A percentile compares a stretch with the other conserved stretches of the same genome.
phyloP scores from a whole-genome alignment of 192 early-diverging fungal genomes.

The Coemansia sp. region DNA sequence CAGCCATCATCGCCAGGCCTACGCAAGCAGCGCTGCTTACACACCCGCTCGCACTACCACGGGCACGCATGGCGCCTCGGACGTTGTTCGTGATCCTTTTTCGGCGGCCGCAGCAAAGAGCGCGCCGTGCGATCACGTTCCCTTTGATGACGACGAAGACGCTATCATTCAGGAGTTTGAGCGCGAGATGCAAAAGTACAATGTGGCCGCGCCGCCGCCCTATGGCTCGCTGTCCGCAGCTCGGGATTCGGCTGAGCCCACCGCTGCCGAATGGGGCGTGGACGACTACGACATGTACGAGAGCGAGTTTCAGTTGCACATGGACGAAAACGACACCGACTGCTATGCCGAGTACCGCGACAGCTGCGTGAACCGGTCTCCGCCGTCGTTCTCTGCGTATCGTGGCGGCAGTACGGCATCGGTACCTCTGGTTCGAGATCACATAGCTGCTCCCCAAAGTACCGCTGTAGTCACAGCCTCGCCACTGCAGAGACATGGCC shows the following conservation, averaged over 20 bases:
- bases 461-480: background rate
- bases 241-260: background rate
- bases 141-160: conserved; percentile 54
- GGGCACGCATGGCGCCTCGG: background rate
- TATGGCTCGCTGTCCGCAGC: background rate
- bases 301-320: conserved; percentile 27
- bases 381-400: background rate
- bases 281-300: conserved; percentile 31
- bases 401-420: conserved; percentile 5
- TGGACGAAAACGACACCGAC: conserved; percentile 21
- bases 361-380: background rate
- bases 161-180: conserved; percentile 55
- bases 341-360: conserved; percentile 13
- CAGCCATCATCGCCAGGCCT: conserved; percentile 11
- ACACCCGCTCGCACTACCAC: background rate
- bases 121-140: conserved; percentile 30
- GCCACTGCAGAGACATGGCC: conserved; percentile 12
- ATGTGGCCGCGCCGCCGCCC: background rate
- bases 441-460: background rate
- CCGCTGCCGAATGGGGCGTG: conserved; percentile 17
- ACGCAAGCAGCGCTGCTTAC: background rate
- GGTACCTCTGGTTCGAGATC: conserved; percentile 2
- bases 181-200: conserved; percentile 53
- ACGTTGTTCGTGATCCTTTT: conserved; percentile 49
- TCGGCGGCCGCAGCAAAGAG: conserved; percentile 4